Evolutionary conservation across 345 rosid genomes (phyloP), one percentile per base, ranked within the genome.

Genomic region (Aethionema arabicum): DNA sequence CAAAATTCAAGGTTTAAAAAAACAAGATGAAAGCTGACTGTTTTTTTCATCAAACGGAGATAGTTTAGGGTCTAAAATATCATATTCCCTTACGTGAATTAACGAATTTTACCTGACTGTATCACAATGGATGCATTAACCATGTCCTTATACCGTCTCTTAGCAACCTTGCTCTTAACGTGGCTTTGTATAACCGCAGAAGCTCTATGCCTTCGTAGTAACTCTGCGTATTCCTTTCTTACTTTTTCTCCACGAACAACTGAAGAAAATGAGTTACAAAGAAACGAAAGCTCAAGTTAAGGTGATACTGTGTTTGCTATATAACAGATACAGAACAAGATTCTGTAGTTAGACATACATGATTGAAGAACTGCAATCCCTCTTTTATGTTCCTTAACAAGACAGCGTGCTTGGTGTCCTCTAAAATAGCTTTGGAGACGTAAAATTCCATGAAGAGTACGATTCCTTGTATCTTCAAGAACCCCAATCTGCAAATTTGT

Each of bases 391-490:
- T 79, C 83, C 43, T 36, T 65, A 62, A 84, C 63, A 76, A 61
- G 57, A 62, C 67, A 45, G 13, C 87, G 90, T 57, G 85, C 87
- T 69, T 59, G 82, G 48, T 44, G 62, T 59, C 92, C 85, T 60
- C 92, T 92, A 73, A 83, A 86, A 66, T 63, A 78, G 59, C 85
- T 88, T 71, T 88, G 98, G 52, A 86, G 72, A 62, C 78, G 77
- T 75, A 86, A 44, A 61, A 91, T 74, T 41, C 89, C 87, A 59
- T 58, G 83, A 67, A 88, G 57, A 59, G 78, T 67, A 57, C 73
- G 81, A 50, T 77, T 88, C 79, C 96, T 83, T 75, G 66, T 80
- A 70, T 81, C 79, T 76, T 91, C 98, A 79, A 91, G 77, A 45
- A 63, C 78, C 36, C 78, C 85, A 70, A 85, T 79, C 98, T 91